Conservation (phyloP, 2,329 filamentous ascomycete species). For the Taxawa tesnikishii region DNA sequence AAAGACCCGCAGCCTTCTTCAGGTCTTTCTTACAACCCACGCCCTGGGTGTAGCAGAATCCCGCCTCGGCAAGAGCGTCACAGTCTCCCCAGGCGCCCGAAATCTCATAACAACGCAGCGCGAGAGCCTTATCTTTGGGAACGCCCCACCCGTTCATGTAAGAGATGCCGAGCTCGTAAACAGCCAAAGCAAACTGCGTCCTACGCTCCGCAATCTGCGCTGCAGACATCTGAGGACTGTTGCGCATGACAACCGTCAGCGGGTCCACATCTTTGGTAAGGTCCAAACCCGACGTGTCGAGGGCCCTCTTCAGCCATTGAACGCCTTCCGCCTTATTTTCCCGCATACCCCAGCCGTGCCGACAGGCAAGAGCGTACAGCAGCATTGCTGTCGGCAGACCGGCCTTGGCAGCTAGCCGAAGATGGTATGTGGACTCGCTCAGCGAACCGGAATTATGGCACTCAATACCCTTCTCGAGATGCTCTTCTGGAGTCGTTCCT, state of each 20-base stretch:
- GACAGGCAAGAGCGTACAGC: slow-evolving; percentile 83
- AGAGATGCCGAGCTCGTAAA: slow-evolving; percentile 92
- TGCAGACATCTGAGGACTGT: slow-evolving; percentile 13
- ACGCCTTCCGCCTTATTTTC: slow-evolving; percentile 83
- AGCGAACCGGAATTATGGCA: slow-evolving; percentile 79
- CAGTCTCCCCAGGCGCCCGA: slow-evolving; percentile 91
- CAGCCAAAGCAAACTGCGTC: slow-evolving; percentile 86
- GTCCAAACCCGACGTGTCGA: slow-evolving; percentile 70
- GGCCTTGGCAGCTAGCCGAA: slow-evolving; percentile 75
- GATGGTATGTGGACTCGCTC: slow-evolving; percentile 91
- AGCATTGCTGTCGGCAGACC: slow-evolving; percentile 91
- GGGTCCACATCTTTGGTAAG: slow-evolving; percentile 67
- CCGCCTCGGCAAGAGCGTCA: slow-evolving; percentile 86
- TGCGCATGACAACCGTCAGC: neutral
- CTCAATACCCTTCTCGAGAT: slow-evolving; percentile 79
- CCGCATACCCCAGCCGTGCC: slow-evolving; percentile 96
- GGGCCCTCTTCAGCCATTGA: slow-evolving; percentile 82
- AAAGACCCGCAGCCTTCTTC: slow-evolving; percentile 85
- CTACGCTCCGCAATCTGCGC: slow-evolving; percentile 70
- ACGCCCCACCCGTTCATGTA: slow-evolving; percentile 99
- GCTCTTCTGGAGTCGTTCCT: slow-evolving; percentile 73
- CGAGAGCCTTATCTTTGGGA: slow-evolving; percentile 77
- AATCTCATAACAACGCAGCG: slow-evolving; percentile 89
- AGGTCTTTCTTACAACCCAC: slow-evolving; percentile 91
- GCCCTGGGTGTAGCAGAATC: slow-evolving; percentile 91